These are phyloP conservation scores for Cytospora leucostoma DNA, from an alignment of 2,329 filamentous ascomycete species.

Conservation along the genomic window DNA sequence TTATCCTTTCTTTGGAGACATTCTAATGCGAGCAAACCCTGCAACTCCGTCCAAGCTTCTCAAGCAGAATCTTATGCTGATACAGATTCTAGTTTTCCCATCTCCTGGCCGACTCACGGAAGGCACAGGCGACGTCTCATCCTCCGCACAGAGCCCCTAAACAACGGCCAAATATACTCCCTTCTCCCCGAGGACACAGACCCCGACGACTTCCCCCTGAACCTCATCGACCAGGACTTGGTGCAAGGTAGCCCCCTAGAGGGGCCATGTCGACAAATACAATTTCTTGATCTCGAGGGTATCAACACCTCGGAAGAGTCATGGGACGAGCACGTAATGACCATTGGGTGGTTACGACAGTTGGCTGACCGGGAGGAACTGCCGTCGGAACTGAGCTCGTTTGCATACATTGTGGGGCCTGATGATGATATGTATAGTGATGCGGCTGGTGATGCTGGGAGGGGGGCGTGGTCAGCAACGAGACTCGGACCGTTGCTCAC, in stretches of 20 bases:
- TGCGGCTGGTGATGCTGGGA: not conserved
- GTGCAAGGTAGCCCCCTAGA: not conserved
- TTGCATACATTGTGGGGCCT: not conserved
- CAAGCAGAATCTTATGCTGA: not conserved
- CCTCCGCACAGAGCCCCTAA: conserved; percentile 4
- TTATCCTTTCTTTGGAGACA: conserved; percentile 6
- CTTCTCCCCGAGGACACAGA: not conserved
- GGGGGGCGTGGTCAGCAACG: not conserved
- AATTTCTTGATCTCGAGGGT: not conserved
- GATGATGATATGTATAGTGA: not conserved
- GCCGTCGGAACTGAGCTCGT: not conserved
- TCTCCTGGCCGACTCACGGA: not conserved
- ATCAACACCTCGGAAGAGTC: not conserved
- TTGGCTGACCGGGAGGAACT: not conserved
- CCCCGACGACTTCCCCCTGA: not conserved
- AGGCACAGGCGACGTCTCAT: not conserved
- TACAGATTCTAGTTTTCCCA: not conserved
- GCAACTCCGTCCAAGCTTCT: not conserved
- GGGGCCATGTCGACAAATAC: not conserved
- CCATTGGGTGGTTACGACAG: not conserved
- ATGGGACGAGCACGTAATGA: not conserved
- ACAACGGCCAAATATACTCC: conserved; percentile 5
- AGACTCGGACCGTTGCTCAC: conserved; percentile 4
- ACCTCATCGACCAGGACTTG: not conserved
- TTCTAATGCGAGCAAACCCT: not conserved